Percentiles rank a stretch among this genome's conserved stretches.
These are phyloP conservation scores for Penicillium polonicum DNA, from an alignment of 2,329 filamentous ascomycete genomes.

Conservation along the genomic window DNA sequence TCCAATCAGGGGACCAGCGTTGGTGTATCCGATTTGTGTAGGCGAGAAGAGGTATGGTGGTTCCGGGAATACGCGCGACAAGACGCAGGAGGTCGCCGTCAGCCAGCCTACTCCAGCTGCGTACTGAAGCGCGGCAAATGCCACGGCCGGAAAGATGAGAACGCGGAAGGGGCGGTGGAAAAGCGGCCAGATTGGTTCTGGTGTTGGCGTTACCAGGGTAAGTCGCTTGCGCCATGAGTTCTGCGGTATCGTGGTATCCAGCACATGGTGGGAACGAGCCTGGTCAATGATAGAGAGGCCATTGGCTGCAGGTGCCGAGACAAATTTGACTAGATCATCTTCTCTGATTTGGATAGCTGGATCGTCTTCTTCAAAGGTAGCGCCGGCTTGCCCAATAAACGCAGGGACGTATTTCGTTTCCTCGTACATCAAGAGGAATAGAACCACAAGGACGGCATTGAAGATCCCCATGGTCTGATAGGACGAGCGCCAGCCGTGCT, in stretches of 20 bases:
- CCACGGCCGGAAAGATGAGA: slow-evolving; percentile 41
- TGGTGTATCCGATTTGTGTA: slow-evolving; percentile 35
- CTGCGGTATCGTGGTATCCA: slow-evolving; percentile 29
- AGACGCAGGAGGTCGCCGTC: slow-evolving; percentile 31
- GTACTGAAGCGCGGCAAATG: slow-evolving; percentile 44
- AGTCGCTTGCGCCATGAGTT: slow-evolving; percentile 30
- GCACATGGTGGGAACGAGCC: slow-evolving; percentile 15
- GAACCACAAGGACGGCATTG: slow-evolving; percentile 26
- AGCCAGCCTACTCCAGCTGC: slow-evolving; percentile 41
- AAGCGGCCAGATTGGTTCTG: slow-evolving; percentile 31
- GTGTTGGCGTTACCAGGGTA: slow-evolving; percentile 24
- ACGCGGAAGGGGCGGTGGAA: slow-evolving; percentile 34
- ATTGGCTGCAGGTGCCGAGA: slow-evolving; percentile 8
- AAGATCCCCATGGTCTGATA: slow-evolving; percentile 39
- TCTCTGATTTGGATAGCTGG: not conserved
- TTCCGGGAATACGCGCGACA: slow-evolving; percentile 38
- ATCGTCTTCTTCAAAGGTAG: slow-evolving; percentile 4
- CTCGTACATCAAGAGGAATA: slow-evolving; percentile 39
- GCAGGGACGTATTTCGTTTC: slow-evolving; percentile 36
- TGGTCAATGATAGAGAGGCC: slow-evolving; percentile 8
- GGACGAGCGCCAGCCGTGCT: slow-evolving; percentile 38
- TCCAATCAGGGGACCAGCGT: slow-evolving; percentile 40
- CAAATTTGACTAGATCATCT: slow-evolving; percentile 3
- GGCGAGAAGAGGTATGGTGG: slow-evolving; percentile 36
- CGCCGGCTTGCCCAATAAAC: slow-evolving; percentile 7